These are phyloP conservation scores for Claviceps purpurea DNA, from an alignment of 2,329 filamentous ascomycete species.

Conservation along the genomic window DNA sequence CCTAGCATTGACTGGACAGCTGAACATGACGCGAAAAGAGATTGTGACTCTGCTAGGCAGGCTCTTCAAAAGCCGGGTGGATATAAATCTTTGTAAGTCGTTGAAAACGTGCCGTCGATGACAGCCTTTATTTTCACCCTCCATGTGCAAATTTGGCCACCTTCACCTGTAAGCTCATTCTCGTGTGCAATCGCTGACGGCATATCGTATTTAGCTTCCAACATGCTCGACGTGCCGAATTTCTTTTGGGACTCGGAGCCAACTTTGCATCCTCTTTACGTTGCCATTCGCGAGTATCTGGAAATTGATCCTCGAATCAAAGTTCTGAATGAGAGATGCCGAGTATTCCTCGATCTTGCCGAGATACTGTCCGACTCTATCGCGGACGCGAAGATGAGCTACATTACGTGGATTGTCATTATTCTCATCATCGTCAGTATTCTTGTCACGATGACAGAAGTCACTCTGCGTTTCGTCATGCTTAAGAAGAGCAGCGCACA, in stretches of 20 bases:
- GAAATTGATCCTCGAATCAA: conserved; percentile 94
- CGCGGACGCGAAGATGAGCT: conserved; percentile 87
- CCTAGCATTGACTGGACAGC: conserved; percentile 73
- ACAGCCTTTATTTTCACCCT: no score
- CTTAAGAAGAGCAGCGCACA: conserved; percentile 26
- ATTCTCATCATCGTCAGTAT: conserved; percentile 85
- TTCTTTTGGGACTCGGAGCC: conserved; percentile 99
- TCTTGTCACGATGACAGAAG: conserved; percentile 79
- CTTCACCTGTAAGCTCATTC: neutral
- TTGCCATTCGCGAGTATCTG: conserved; percentile 88
- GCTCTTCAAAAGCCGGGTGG: conserved; percentile 85
- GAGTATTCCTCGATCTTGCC: conserved; percentile 89
- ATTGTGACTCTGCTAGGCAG: conserved; percentile 85
- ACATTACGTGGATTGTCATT: conserved; percentile 97
- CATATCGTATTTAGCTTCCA: conserved; percentile 50
- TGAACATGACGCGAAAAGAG: conserved; percentile 84
- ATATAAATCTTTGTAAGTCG: conserved; percentile 86
- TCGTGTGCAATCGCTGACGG: neutral
- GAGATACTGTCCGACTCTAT: conserved; percentile 90
- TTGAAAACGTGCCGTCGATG: neutral
- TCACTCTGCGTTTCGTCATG: conserved; percentile 72
- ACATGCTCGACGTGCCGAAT: conserved; percentile 89
- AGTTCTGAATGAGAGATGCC: conserved; percentile 91
- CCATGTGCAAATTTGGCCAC: no score
- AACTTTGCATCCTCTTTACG: conserved; percentile 86